These are phyloP conservation scores for Kitagawia praeruptora DNA, from an alignment of 129 eudicot genomes.

Conservation along the genomic window DNA sequence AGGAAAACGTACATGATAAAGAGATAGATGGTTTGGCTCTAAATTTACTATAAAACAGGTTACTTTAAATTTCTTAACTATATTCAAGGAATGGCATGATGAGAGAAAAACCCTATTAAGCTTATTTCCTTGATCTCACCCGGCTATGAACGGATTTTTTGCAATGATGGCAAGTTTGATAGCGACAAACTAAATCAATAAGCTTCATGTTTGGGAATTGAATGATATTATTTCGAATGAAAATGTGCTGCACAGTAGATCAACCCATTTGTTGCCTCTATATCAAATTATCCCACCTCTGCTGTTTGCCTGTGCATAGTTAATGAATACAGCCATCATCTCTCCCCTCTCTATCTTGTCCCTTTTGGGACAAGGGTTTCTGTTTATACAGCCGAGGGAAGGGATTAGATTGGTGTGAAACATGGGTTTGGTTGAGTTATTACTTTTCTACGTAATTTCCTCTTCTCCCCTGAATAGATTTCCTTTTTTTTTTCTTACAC, in stretches of 20 bases:
- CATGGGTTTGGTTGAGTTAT: neutral
- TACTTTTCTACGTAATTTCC: neutral
- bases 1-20: neutral
- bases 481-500: neutral
- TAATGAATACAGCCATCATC: neutral
- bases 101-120: neutral
- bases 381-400: neutral
- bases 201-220: neutral
- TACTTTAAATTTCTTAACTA: neutral
- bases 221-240: neutral
- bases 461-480: neutral
- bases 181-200: neutral
- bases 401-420: neutral
- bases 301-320: neutral
- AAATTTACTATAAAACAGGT: neutral
- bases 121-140: neutral
- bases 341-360: neutral
- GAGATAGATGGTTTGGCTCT: neutral
- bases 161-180: neutral
- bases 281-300: neutral
- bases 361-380: neutral
- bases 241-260: neutral
- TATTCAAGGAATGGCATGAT: neutral
- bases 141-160: neutral
- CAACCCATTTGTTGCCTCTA: neutral